Percentiles rank a stretch among this genome's conserved stretches.
These are phyloP conservation scores for Citrullus amarus DNA, from an alignment of 306 rosid species.

Conservation along the genomic window DNA sequence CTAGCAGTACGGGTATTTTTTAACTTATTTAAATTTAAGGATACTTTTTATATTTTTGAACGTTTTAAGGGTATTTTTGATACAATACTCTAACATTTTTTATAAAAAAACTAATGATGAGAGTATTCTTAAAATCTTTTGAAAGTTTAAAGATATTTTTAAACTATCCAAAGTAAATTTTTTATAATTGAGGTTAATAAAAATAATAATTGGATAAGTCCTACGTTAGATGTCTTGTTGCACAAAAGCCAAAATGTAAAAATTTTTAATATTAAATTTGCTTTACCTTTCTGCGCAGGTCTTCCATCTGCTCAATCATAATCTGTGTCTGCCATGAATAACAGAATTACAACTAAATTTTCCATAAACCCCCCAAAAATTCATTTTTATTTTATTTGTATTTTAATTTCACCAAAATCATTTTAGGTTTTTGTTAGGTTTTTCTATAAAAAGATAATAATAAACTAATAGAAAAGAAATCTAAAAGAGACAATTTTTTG, in stretches of 20 bases:
- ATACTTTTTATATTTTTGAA: too few relatives aligned
- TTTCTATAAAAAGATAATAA: too few relatives aligned
- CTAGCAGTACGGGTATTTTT: too few relatives aligned
- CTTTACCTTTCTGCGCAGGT: constrained; percentile 58
- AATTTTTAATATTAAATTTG: background rate
- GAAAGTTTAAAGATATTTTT: too few relatives aligned
- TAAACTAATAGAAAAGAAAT: background rate
- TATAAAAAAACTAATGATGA: too few relatives aligned
- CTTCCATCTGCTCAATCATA: constrained; percentile 72
- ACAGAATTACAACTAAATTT: background rate
- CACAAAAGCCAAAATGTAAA: background rate
- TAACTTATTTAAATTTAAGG: too few relatives aligned
- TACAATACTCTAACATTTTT: too few relatives aligned
- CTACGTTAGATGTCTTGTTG: background rate
- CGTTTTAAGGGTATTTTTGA: too few relatives aligned
- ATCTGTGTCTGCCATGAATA: constrained; percentile 49
- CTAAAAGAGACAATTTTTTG: background rate
- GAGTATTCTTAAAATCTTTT: too few relatives aligned
- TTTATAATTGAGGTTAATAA: too few relatives aligned
- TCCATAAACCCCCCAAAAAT: background rate
- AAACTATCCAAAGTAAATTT: too few relatives aligned
- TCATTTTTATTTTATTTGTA: background rate
- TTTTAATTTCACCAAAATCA: background rate
- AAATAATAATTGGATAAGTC: background rate
- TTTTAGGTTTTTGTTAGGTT: too few relatives aligned